Percentiles rank a stretch among this genome's conserved stretches.
Conservation (phyloP, 345 rosid species). For the Noccaea caerulescens region DNA sequence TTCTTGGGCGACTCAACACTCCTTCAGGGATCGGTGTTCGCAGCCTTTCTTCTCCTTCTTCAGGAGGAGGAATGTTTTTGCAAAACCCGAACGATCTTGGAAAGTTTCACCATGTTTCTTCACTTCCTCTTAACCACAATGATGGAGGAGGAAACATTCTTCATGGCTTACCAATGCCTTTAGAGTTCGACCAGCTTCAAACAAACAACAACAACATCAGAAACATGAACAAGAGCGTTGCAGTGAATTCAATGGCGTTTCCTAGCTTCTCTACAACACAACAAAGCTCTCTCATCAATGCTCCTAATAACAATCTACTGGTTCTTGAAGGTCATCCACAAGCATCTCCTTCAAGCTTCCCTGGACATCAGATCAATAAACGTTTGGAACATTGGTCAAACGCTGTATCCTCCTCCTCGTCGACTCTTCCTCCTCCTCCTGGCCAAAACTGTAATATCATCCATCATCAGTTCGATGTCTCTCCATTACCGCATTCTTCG, state of each 20-base stretch:
- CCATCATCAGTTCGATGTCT: conserved; percentile 41
- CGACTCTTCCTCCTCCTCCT: conserved; percentile 46
- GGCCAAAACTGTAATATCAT: conserved; percentile 47
- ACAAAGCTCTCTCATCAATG: conserved; percentile 41
- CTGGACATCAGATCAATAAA: conserved; percentile 48
- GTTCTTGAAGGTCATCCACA: conserved; percentile 58
- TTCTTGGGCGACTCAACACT: conserved; percentile 69
- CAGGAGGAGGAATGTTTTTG: conserved; percentile 51
- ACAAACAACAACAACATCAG: conserved; percentile 54
- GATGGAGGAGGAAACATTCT: conserved; percentile 58
- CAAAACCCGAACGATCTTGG: conserved; percentile 45
- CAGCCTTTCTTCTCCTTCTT: conserved; percentile 56
- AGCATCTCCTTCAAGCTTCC: conserved; percentile 48
- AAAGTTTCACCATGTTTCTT: conserved; percentile 54
- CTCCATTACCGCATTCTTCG: conserved; percentile 45
- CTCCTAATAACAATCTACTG: conserved; percentile 50
- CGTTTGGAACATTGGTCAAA: conserved; percentile 59
- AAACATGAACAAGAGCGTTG: conserved; percentile 35
- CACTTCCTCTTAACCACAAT: conserved; percentile 45
- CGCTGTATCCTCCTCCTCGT: conserved; percentile 54
- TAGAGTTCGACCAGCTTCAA: conserved; percentile 68
- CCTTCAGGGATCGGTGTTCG: conserved; percentile 66
- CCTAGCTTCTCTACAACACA: conserved; percentile 39
- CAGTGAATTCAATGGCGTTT: conserved; percentile 23
- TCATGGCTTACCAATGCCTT: conserved; percentile 72